Conservation (phyloP, 2,329 filamentous ascomycete species). For the Fusarium graminum region DNA sequence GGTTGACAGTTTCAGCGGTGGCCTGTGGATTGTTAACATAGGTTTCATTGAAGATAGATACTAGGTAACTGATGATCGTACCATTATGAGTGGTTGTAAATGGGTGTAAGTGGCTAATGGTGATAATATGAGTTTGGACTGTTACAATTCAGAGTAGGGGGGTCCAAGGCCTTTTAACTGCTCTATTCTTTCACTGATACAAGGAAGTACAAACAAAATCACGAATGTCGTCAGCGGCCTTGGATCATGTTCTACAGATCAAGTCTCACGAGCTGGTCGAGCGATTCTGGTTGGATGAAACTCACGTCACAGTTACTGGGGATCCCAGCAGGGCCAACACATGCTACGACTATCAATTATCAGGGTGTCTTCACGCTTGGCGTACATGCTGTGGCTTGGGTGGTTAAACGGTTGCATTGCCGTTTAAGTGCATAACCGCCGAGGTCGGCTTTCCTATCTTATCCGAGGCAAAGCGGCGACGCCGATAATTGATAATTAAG, state of each 20-base stretch:
- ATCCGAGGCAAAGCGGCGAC: conserved; percentile 45
- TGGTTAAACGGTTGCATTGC: not conserved
- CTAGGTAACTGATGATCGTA: conserved; percentile 5
- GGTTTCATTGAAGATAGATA: not conserved
- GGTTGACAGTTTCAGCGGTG: conserved; percentile 65
- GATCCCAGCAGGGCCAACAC: conserved; percentile 14
- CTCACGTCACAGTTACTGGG: conserved; percentile 38
- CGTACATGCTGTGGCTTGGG: conserved; percentile 15
- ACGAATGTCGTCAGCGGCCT: conserved; percentile 42
- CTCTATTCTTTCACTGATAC: conserved; percentile 6
- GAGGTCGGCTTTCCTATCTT: conserved; percentile 25
- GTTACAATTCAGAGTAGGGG: not conserved
- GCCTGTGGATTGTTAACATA: conserved; percentile 53
- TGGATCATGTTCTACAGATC: conserved; percentile 35
- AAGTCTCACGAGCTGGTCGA: conserved; percentile 29
- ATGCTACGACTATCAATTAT: conserved; percentile 15
- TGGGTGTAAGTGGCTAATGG: not conserved
- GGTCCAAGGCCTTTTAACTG: conserved; percentile 23
- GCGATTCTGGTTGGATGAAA: conserved; percentile 37
- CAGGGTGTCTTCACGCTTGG: conserved; percentile 11
- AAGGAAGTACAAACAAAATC: conserved; percentile 26
- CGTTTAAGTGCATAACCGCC: conserved; percentile 42
- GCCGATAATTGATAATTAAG: conserved; percentile 26
- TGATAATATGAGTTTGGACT: conserved; percentile 2
- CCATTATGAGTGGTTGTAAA: conserved; percentile 32